Percentiles rank a stretch among this genome's conserved stretches.
phyloP scores from a whole-genome alignment of 1,284 basidiomycete species.

The Ceratobasidium theobromae region DNA sequence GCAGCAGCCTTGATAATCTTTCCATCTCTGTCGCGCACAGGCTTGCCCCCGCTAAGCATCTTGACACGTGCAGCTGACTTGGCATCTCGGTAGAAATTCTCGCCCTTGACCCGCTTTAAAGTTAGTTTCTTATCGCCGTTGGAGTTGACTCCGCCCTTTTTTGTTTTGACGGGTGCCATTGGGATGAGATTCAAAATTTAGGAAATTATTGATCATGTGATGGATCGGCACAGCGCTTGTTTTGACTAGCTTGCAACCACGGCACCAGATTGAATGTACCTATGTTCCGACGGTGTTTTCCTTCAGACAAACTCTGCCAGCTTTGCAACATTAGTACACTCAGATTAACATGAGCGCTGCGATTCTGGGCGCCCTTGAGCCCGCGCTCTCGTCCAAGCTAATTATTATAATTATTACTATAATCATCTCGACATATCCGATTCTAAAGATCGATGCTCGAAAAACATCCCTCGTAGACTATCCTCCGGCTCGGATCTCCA shows the following conservation, averaged over 20 bases:
- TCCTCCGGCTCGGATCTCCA: too few relatives aligned
- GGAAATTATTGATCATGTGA: slow-evolving; percentile 11
- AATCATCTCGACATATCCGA: neutral
- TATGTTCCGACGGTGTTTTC: too few relatives aligned
- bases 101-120: slow-evolving; percentile 78
- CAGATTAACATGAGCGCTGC: too few relatives aligned
- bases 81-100: slow-evolving; percentile 92
- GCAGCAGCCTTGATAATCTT: slow-evolving; percentile 90
- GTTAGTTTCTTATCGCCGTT: slow-evolving; percentile 40
- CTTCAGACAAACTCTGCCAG: too few relatives aligned
- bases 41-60: slow-evolving; percentile 89
- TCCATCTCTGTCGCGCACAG: slow-evolving; percentile 84
- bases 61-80: slow-evolving; percentile 81
- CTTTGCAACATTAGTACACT: too few relatives aligned
- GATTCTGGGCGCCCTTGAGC: too few relatives aligned
- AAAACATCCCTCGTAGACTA: too few relatives aligned
- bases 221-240: neutral
- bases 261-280: too few relatives aligned
- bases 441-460: too few relatives aligned
- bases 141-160: slow-evolving; percentile 25
- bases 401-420: neutral
- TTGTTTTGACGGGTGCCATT: slow-evolving; percentile 35
- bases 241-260: neutral
- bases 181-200: slow-evolving; percentile 19
- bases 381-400: too few relatives aligned